A percentile compares a stretch with the other conserved stretches of the same genome.
Conservation (phyloP, 2,329 filamentous ascomycete genomes). For the Colletotrichum filicis region DNA sequence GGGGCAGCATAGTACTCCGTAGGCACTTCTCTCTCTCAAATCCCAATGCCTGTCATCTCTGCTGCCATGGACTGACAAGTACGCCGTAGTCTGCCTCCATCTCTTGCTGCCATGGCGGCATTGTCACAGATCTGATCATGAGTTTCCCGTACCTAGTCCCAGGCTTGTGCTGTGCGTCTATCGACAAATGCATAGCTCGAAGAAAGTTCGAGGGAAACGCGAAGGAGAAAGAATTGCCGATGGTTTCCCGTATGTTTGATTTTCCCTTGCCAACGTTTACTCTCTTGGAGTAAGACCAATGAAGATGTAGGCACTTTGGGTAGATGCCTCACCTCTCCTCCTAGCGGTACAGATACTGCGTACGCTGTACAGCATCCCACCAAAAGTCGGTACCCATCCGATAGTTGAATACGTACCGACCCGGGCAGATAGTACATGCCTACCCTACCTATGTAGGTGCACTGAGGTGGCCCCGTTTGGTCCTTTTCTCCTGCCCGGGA, state of each 20-base stretch:
- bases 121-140: not conserved
- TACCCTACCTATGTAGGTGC: too few species aligned
- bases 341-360: too few species aligned
- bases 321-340: not conserved
- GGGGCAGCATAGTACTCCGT: not conserved
- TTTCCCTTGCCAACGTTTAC: not conserved
- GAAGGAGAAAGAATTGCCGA: slow-evolving; percentile 2
- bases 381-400: not conserved
- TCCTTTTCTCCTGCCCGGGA: not conserved
- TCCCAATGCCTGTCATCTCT: not conserved
- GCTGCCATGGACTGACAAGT: not conserved
- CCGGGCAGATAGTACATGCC: not conserved
- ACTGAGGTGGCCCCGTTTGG: not conserved
- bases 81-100: not conserved
- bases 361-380: not conserved
- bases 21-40: not conserved
- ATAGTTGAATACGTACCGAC: not conserved
- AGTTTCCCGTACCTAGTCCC: slow-evolving; percentile 5
- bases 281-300: not conserved
- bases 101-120: not conserved
- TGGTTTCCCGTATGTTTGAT: not conserved
- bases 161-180: not conserved
- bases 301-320: not conserved
- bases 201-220: not conserved
- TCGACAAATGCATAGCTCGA: slow-evolving; percentile 8